Evolutionary conservation across 176 grass and related monocot species (phyloP).

Genomic region (Raddia distichophylla): DNA sequence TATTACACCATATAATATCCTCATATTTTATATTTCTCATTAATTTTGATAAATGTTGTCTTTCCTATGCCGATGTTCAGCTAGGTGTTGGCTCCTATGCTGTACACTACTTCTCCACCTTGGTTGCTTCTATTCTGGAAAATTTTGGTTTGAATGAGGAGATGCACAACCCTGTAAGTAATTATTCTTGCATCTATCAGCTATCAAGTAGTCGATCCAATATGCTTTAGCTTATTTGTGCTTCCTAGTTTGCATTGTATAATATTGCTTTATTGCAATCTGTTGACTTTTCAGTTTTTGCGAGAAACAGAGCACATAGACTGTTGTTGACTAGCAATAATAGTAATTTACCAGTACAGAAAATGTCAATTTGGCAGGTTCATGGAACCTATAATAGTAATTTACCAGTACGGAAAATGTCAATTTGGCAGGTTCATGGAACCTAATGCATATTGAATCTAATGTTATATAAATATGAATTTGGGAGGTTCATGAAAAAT

Average conservation of each 20-base stretch:
- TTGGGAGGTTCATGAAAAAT: too few species aligned
- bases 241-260: not conserved
- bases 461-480: too few species aligned
- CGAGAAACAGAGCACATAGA: not conserved
- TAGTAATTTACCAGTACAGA: not conserved
- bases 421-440: too few species aligned
- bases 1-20: constrained; percentile 14
- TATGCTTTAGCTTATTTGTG: constrained; percentile 23
- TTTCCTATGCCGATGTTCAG: constrained; percentile 47
- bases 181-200: not conserved
- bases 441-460: too few species aligned
- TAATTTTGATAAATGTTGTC: constrained; percentile 4
- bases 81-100: constrained; percentile 83
- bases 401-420: not conserved
- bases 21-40: constrained; percentile 16
- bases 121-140: constrained; percentile 75
- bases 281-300: not conserved
- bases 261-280: not conserved
- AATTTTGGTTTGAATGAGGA: constrained; percentile 87
- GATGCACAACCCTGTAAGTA: constrained; percentile 96
- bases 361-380: not conserved
- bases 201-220: not conserved
- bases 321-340: constrained; percentile 4
- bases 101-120: constrained; percentile 80
- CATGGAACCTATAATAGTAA: too few species aligned